Conservation (phyloP, 2,329 filamentous ascomycete species). For the Trichoderma sp. region DNA sequence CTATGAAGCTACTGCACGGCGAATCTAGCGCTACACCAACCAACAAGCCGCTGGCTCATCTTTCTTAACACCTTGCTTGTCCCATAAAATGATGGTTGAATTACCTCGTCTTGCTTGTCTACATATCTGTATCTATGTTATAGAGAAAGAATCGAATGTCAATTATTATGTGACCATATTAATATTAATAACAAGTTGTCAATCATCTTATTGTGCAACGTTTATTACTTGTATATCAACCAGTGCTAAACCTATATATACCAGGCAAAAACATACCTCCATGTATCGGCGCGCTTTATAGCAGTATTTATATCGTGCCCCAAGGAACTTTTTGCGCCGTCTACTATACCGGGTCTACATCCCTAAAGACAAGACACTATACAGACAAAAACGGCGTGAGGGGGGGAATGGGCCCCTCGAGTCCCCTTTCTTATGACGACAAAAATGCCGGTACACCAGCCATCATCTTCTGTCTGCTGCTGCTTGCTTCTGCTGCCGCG, state of each 20-base stretch:
- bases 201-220: conserved; percentile 4
- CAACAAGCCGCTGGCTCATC: background rate
- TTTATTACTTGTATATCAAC: conserved; percentile 14
- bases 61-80: background rate
- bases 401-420: background rate
- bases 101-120: too few relatives aligned
- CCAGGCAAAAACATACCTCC: conserved; percentile 8
- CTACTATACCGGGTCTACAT: conserved; percentile 11
- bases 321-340: conserved; percentile 13
- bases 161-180: background rate
- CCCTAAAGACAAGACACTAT: background rate
- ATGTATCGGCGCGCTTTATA: conserved; percentile 11
- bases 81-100: background rate
- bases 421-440: background rate
- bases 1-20: background rate
- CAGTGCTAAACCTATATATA: conserved; percentile 16
- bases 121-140: background rate
- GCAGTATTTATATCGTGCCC: conserved; percentile 8
- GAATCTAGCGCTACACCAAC: background rate
- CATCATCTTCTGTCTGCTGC: conserved; percentile 8
- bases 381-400: background rate
- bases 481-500: background rate
- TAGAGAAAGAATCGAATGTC: background rate
- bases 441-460: conserved; percentile 9
- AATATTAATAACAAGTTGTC: background rate